phyloP scores from a whole-genome alignment of 2,329 filamentous ascomycete genomes.

The Raffaelea arxii region DNA sequence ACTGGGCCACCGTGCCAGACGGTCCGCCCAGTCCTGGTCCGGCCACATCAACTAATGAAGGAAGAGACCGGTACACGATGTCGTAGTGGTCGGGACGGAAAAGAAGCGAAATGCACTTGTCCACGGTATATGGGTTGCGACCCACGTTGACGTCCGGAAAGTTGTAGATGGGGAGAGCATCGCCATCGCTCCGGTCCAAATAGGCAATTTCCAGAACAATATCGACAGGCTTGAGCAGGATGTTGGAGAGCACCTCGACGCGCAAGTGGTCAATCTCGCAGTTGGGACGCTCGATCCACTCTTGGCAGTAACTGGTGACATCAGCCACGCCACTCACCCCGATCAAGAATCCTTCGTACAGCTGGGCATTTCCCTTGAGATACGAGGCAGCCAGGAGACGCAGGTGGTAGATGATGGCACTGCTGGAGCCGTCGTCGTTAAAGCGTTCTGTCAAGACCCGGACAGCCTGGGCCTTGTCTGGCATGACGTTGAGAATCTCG shows the following conservation, averaged over 20 bases:
- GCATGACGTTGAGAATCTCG: constrained; percentile 49
- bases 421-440: constrained; percentile 59
- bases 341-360: constrained; percentile 64
- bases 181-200: constrained; percentile 74
- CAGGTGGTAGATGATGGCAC: constrained; percentile 75
- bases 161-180: constrained; percentile 62
- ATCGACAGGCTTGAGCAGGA: constrained; percentile 68
- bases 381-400: constrained; percentile 76
- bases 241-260: constrained; percentile 64
- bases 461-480: constrained; percentile 47
- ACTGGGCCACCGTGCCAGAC: too few relatives aligned
- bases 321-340: constrained; percentile 39
- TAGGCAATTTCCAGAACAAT: constrained; percentile 84
- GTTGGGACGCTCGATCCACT: constrained; percentile 62
- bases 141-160: constrained; percentile 46
- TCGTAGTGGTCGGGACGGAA: constrained; percentile 85
- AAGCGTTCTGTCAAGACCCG: constrained; percentile 53
- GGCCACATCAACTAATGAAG: background rate
- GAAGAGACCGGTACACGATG: constrained; percentile 56
- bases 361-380: constrained; percentile 63
- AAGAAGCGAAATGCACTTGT: constrained; percentile 45
- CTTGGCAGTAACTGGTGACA: constrained; percentile 59
- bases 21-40: background rate
- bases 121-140: constrained; percentile 31
- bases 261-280: constrained; percentile 90